Conservation (phyloP, 1,139 yeast genomes). For the Taphrina wiesneri region DNA sequence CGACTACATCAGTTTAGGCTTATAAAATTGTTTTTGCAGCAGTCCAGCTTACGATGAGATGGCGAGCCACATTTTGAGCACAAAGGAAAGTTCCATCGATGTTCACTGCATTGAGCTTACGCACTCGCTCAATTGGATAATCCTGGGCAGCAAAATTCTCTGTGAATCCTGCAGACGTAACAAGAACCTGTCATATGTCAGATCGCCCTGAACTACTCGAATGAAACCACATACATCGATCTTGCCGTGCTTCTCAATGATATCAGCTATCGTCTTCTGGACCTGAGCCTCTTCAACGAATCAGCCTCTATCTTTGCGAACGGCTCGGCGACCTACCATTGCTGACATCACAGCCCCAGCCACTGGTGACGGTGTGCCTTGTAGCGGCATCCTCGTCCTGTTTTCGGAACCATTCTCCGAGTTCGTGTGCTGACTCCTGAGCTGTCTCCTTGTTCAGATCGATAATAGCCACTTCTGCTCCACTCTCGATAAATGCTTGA, state of each 20-base stretch:
- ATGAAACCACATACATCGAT: constrained; percentile 19
- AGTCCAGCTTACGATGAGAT: constrained; percentile 61
- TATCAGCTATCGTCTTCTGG: constrained; percentile 11
- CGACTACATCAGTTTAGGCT: neutral
- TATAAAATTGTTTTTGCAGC: neutral
- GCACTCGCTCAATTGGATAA: constrained; percentile 74
- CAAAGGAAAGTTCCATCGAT: constrained; percentile 77
- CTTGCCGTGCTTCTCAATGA: constrained; percentile 23
- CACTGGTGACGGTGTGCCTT: constrained; percentile 20
- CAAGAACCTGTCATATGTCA: constrained; percentile 54
- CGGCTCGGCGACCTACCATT: neutral
- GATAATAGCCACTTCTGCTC: constrained; percentile 62
- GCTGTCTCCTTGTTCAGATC: constrained; percentile 28
- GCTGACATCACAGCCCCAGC: constrained; percentile 28
- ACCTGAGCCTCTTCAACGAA: constrained; percentile 7
- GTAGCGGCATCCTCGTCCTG: constrained; percentile 27
- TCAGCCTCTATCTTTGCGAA: neutral
- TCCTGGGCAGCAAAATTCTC: constrained; percentile 54
- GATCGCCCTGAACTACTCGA: neutral
- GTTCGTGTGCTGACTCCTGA: constrained; percentile 21
- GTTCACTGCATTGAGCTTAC: constrained; percentile 71
- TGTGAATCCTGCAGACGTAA: constrained; percentile 61
- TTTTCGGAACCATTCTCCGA: constrained; percentile 17
- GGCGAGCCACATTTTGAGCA: constrained; percentile 67
- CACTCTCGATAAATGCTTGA: constrained; percentile 83